Conservation (phyloP, 768 basidiomycete species). For the Hypholoma fasciculare region DNA sequence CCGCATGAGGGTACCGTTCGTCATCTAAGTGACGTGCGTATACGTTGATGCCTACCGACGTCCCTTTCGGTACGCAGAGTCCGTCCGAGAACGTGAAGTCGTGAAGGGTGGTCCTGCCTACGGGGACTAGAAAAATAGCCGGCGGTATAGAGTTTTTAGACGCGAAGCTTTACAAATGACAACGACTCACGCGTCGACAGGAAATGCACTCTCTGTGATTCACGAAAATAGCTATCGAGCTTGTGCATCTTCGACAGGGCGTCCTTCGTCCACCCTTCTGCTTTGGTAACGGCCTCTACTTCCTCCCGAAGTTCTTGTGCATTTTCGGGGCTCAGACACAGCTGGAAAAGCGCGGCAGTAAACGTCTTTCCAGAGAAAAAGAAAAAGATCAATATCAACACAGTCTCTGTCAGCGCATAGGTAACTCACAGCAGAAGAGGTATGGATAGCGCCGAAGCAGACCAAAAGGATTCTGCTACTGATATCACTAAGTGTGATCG, state of each 20-base stretch:
- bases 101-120: slow-evolving; percentile 32
- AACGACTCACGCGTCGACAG: slow-evolving; percentile 6
- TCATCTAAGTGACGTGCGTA: slow-evolving; percentile 27
- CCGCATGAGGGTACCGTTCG: slow-evolving; percentile 30
- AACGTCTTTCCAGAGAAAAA: slow-evolving; percentile 29
- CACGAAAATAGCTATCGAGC: slow-evolving; percentile 46
- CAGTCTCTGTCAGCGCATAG: not conserved
- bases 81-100: slow-evolving; percentile 48
- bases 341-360: slow-evolving; percentile 34
- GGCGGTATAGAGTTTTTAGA: not conserved
- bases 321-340: slow-evolving; percentile 35
- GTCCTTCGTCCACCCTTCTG: slow-evolving; percentile 37
- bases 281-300: slow-evolving; percentile 33
- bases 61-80: slow-evolving; percentile 37
- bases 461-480: slow-evolving; percentile 34
- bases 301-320: slow-evolving; percentile 40
- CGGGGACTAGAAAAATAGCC: slow-evolving; percentile 12
- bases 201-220: slow-evolving; percentile 25
- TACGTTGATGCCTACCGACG: slow-evolving; percentile 29
- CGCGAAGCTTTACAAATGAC: not conserved
- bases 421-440: slow-evolving; percentile 39
- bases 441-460: slow-evolving; percentile 46
- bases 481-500: slow-evolving; percentile 27
- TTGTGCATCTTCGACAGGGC: slow-evolving; percentile 39
- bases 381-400: not conserved